A percentile compares a stretch with the other conserved stretches of the same genome.
These are phyloP conservation scores for Arthrocladium fulminans DNA, from an alignment of 2,329 filamentous ascomycete genomes.

Conservation along the genomic window DNA sequence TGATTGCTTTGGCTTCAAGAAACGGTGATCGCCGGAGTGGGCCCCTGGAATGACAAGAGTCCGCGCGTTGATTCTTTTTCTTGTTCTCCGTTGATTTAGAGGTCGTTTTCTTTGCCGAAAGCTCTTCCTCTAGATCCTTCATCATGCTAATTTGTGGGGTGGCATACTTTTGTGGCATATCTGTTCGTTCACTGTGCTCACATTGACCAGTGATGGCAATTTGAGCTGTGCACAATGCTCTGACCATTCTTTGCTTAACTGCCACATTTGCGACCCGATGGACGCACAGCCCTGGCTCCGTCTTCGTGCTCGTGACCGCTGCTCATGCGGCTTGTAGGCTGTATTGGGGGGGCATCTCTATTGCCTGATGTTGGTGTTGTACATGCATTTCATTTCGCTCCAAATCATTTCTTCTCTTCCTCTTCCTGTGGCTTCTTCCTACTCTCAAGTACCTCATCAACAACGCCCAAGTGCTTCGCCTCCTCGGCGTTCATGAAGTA, in stretches of 20 bases:
- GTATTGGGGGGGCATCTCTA: neutral
- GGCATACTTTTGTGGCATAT: no score
- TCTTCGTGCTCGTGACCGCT: neutral
- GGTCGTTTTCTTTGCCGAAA: no score
- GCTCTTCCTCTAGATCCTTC: no score
- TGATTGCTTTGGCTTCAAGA: neutral
- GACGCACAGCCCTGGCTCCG: no score
- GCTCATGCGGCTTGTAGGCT: neutral
- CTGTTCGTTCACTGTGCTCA: no score
- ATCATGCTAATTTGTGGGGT: no score
- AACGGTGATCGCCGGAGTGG: conserved; percentile 7
- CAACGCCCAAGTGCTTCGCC: conserved; percentile 79
- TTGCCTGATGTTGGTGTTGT: neutral
- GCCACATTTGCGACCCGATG: no score
- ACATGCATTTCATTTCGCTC: neutral
- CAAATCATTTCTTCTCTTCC: conserved; percentile 3
- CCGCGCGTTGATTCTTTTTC: no score
- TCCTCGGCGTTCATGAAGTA: conserved; percentile 87
- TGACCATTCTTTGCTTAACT: no score
- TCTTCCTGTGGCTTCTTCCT: conserved; percentile 26
- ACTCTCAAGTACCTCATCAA: conserved; percentile 74
- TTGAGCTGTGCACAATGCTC: no score
- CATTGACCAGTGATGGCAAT: no score
- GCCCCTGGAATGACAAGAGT: neutral
- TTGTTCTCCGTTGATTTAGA: no score